phyloP scores from a whole-genome alignment of 1,139 yeast species.

The Saccharomycopsis hybrid region DNA sequence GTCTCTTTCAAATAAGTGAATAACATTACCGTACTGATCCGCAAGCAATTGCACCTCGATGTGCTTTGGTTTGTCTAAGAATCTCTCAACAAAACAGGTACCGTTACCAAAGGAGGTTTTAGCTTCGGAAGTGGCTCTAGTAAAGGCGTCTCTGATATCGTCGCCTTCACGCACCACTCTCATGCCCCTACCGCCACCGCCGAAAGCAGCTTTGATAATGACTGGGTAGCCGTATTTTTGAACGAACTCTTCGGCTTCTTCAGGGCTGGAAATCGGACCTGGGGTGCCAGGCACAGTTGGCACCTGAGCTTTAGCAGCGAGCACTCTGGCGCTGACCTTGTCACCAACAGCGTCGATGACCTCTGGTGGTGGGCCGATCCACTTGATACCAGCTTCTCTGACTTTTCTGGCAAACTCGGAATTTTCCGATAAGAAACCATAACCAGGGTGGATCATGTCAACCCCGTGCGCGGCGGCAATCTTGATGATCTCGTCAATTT shows the following conservation, averaged over 20 bases:
- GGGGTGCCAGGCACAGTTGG: conserved; percentile 98
- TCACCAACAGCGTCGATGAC: conserved; percentile 98
- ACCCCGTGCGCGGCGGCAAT: conserved; percentile 87
- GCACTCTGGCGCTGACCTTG: conserved; percentile 86
- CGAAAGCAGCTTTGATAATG: conserved; percentile 96
- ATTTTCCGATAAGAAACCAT: conserved; percentile 93
- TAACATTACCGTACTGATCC: conserved; percentile 89
- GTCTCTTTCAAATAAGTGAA: conserved; percentile 95
- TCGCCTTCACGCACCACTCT: conserved; percentile 98
- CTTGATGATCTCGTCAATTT: conserved; percentile 87
- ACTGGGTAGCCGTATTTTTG: conserved; percentile 87
- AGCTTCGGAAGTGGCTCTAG: conserved; percentile 93
- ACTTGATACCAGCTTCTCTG: conserved; percentile 82
- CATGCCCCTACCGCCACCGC: conserved; percentile 99
- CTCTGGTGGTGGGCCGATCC: conserved; percentile 90
- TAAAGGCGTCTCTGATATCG: conserved; percentile 83
- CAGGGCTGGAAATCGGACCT: conserved; percentile 82
- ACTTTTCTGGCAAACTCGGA: conserved; percentile 92
- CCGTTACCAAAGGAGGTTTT: conserved; percentile 95
- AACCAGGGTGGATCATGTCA: conserved; percentile 98
- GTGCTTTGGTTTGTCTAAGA: conserved; percentile 92
- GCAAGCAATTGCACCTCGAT: conserved; percentile 96
- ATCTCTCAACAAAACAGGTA: conserved; percentile 94
- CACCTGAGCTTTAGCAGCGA: conserved; percentile 76
- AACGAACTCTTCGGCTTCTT: conserved; percentile 76